Base-by-base conservation (phyloP, 2,329 filamentous ascomycete species). In the Fusarium phyllophilum region DNA sequence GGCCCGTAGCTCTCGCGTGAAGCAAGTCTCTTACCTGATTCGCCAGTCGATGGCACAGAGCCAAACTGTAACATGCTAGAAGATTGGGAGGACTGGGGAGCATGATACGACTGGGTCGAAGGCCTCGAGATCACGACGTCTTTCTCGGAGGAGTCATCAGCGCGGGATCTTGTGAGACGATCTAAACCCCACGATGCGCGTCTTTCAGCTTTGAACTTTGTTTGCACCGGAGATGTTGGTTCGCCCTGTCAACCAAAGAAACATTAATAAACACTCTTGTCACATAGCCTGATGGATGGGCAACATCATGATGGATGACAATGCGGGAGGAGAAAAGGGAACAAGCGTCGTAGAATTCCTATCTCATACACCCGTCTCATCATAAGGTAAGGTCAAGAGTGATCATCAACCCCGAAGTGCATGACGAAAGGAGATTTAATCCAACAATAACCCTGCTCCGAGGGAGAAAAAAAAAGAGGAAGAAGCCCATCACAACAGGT, bases 161-260 rank as follows among this genome's bases (percentile, higher is more conserved):
- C 72, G 65, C 75, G 77, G 62, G 82, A 79, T 72, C 79, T 82
- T 56, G 78, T 64, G 70, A 82, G 78, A 73, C 83, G 73, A 67
- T 79, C 78, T 77, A 86, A 68, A 55, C 82, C 83, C 86, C 85
- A 87, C 31, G 86, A 87, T 55, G 81, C 79, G 62, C 85, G 84
- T 62, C 84, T 82, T 68, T 84, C 83, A 73, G 77, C 66, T 80
- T 84, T 82, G 74, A 72, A 73, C 73, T 80, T 81, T 75, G 79
- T 75, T 76, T 80, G 80, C 78, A 78, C 69, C 68, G 75, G 78
- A 72, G 80, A 76, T 55, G 75, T 76, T 66, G 77, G 66, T 75
- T 85, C 83, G 81, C 70, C 81, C 82, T 85, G 78, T 78, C 61
- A 74, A 76, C 76, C 73, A 79, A 78, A 78, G 72, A 79, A 78